Conservation (phyloP, 2,329 filamentous ascomycete genomes). For the Scytalidium sp. region DNA sequence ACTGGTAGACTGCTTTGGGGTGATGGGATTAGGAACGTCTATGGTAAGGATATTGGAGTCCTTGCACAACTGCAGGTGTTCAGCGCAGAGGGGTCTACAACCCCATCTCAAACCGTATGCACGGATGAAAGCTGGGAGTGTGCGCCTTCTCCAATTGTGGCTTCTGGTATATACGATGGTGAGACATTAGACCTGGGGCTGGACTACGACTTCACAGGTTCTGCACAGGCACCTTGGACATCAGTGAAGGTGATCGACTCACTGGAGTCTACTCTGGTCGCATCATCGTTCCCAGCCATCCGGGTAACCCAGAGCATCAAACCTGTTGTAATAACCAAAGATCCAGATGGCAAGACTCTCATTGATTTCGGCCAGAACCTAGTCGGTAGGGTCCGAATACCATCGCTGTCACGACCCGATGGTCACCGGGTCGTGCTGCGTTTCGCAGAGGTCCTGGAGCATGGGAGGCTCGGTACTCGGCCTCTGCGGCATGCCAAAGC, state of each 20-base stretch:
- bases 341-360: constrained; percentile 35
- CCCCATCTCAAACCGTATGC: constrained; percentile 24
- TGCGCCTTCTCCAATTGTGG: constrained; percentile 1
- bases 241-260: no score
- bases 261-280: constrained; percentile 25
- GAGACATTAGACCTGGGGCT: constrained; percentile 42
- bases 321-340: constrained; percentile 27
- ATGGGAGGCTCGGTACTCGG: constrained; percentile 36
- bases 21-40: constrained; percentile 30
- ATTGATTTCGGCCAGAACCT: constrained; percentile 44
- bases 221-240: no score
- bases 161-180: constrained; percentile 37
- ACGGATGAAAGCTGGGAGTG: constrained; percentile 30
- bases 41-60: constrained; percentile 32
- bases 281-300: constrained; percentile 43
- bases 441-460: constrained; percentile 42
- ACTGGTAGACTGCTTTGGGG: constrained; percentile 33
- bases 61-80: constrained; percentile 28
- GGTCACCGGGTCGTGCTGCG: constrained; percentile 38
- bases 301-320: constrained; percentile 30
- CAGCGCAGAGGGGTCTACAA: constrained; percentile 26
- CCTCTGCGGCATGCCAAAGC: constrained; percentile 37
- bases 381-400: constrained; percentile 36
- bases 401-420: constrained; percentile 32
- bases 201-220: no score